A percentile compares a stretch with the other conserved stretches of the same genome.
phyloP scores from a whole-genome alignment of 345 rosid genomes.

The Syzygium jambos region DNA sequence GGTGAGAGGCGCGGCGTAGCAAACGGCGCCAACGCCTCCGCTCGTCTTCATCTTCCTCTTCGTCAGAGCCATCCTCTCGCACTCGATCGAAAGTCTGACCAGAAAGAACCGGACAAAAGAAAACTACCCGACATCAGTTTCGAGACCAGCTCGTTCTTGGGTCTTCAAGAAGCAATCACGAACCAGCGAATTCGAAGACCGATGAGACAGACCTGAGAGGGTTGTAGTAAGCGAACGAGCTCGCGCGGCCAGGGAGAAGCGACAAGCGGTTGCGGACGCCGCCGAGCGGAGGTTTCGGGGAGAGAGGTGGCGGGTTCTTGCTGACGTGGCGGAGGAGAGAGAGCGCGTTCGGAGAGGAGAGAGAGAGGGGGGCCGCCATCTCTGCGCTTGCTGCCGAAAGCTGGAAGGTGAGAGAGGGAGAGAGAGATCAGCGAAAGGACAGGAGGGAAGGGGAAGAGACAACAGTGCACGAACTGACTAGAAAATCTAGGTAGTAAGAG shows the following conservation, averaged over 20 bases:
- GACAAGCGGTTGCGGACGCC: slow-evolving; percentile 2
- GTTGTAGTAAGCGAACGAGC: slow-evolving; percentile 33
- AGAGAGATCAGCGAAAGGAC: fast-evolving
- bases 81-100: slow-evolving; percentile 26
- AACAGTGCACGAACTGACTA: neutral
- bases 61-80: slow-evolving; percentile 11
- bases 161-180: neutral
- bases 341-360: slow-evolving; percentile 23
- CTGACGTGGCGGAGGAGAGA: slow-evolving; percentile 4
- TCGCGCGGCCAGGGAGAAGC: slow-evolving; percentile 10
- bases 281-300: slow-evolving; percentile 4
- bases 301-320: slow-evolving; percentile 2
- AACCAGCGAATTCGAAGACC: neutral
- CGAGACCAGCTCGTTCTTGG: neutral
- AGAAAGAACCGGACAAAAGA: neutral
- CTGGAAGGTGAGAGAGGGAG: neutral
- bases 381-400: neutral
- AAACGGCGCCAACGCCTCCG: slow-evolving; percentile 50
- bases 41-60: slow-evolving; percentile 21
- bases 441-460: neutral
- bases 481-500: neutral
- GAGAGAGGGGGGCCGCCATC: neutral
- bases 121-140: neutral
- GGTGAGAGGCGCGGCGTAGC: slow-evolving; percentile 48
- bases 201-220: slow-evolving; percentile 38